Evolutionary conservation across 441 rosid genomes (phyloP), one percentile per base, ranked within the genome.

Genomic region (Adansonia madagascariensis): DNA sequence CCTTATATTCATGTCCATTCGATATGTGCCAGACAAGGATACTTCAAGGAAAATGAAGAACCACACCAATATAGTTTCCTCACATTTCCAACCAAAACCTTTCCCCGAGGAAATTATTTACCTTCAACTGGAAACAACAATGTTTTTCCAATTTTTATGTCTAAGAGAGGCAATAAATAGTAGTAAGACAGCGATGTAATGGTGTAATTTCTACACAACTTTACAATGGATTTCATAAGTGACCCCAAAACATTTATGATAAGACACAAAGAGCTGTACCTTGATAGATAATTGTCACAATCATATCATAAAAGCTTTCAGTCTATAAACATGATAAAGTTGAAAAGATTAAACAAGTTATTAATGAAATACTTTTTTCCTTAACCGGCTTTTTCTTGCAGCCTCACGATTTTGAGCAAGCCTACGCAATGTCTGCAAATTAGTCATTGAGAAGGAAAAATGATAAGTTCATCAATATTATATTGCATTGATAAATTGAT

Each of bases 361-460:
- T 22, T 61, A 35, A 67, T 41, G 56, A 74, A 82, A 47, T 44
- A 91, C 92, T 76, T 91, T 91, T 82, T 91, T 91, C 85, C 94
- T 85, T 64, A 91, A 77, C 78, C 97, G 86, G 71, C 97, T 92
- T 82, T 92, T 92, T 75, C 94, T 88, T 31, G 97, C 97, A 27
- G 94, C 97, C 85, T 92, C 97, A 39, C 97, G 97, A 82, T 92
- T 91, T 82, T 92, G 97, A 75, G 94, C 94, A 80, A 92, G 97
- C 80, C 94, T 87, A 46, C 94, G 87, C 44, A 88, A 79, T 1
- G 90, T 90, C 91, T 90, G 86, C 57, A 69, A 61, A 77, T 76
- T 39, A 73, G 12, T 43, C 79, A 57, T 46, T 57, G 14, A 67
- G 14, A 24, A 20, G 50, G 57, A 63, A 59, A 73, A 2, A 22